phyloP scores from a whole-genome alignment of 805 yeast species.

The Hanseniaspora mollemarum region DNA sequence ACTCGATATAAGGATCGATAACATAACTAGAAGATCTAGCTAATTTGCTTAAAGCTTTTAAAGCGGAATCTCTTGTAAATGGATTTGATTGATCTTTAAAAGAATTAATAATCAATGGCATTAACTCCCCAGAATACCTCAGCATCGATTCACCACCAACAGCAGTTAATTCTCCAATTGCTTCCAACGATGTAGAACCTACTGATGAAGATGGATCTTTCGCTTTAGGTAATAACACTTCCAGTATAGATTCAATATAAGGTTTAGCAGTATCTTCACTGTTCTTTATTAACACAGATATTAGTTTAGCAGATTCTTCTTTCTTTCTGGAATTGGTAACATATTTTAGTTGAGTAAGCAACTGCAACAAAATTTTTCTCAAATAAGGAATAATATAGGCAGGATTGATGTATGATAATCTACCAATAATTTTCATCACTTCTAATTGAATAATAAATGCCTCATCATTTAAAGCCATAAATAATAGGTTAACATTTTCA shows the following conservation, averaged over 20 bases:
- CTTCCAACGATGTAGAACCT: constrained; percentile 71
- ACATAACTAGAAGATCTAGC: constrained; percentile 90
- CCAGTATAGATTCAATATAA: constrained; percentile 81
- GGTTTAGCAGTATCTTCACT: constrained; percentile 80
- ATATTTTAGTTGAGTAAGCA: constrained; percentile 73
- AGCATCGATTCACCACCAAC: constrained; percentile 80
- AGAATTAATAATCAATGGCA: constrained; percentile 80
- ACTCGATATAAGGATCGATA: constrained; percentile 80
- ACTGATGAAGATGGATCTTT: constrained; percentile 66
- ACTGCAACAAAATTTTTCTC: constrained; percentile 73
- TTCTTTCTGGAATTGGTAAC: constrained; percentile 63
- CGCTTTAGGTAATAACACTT: constrained; percentile 66
- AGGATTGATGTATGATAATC: constrained; percentile 77
- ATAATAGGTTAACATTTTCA: constrained; percentile 70
- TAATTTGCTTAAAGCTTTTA: constrained; percentile 75
- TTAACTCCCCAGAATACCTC: constrained; percentile 58
- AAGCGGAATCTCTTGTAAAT: constrained; percentile 76
- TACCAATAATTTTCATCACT: constrained; percentile 68
- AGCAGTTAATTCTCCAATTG: constrained; percentile 77
- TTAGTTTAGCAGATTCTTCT: constrained; percentile 73
- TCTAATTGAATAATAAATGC: constrained; percentile 69
- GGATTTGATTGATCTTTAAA: constrained; percentile 89
- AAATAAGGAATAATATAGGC: constrained; percentile 91
- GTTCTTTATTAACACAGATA: constrained; percentile 61
- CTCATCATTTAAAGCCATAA: constrained; percentile 87